These are phyloP conservation scores for Purpureocillium takamizusanense DNA, from an alignment of 2,329 filamentous ascomycete genomes.

Conservation along the genomic window DNA sequence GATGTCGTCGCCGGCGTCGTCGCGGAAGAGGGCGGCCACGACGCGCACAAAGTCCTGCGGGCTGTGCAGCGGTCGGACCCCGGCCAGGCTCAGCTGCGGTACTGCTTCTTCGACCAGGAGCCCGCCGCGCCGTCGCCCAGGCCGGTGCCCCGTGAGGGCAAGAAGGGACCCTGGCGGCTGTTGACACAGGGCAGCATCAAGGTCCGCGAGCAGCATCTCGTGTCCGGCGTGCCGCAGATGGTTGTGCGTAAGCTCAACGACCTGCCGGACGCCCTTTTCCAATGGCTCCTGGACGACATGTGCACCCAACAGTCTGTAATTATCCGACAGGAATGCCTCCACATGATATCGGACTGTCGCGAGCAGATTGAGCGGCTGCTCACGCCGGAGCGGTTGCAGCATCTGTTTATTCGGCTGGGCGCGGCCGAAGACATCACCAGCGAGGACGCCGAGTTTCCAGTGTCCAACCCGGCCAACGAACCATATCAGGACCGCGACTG, in stretches of 20 bases:
- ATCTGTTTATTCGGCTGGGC: slow-evolving; percentile 51
- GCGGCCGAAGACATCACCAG: slow-evolving; percentile 37
- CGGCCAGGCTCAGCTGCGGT: slow-evolving; percentile 24
- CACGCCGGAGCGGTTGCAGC: slow-evolving; percentile 33
- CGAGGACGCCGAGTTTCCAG: slow-evolving; percentile 10
- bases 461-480: slow-evolving; percentile 13
- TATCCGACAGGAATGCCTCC: slow-evolving; percentile 51
- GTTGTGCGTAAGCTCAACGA: slow-evolving; percentile 23
- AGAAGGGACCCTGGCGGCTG: slow-evolving; percentile 35
- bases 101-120: slow-evolving; percentile 40
- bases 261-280: slow-evolving; percentile 55
- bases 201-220: slow-evolving; percentile 48
- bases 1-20: slow-evolving; percentile 19
- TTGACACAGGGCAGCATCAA: slow-evolving; percentile 32
- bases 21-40: slow-evolving; percentile 28
- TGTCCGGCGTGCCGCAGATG: slow-evolving; percentile 52
- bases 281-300: slow-evolving; percentile 57
- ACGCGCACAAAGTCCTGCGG: slow-evolving; percentile 33
- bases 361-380: slow-evolving; percentile 36
- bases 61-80: slow-evolving; percentile 42
- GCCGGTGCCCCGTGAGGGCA: slow-evolving; percentile 19
- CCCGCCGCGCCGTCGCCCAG: slow-evolving; percentile 15
- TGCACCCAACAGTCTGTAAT: slow-evolving; percentile 44
- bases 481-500: slow-evolving; percentile 34
- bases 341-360: slow-evolving; percentile 37